Conservation (phyloP, 2,329 filamentous ascomycete genomes). For the Hymenoscyphus repandus region DNA sequence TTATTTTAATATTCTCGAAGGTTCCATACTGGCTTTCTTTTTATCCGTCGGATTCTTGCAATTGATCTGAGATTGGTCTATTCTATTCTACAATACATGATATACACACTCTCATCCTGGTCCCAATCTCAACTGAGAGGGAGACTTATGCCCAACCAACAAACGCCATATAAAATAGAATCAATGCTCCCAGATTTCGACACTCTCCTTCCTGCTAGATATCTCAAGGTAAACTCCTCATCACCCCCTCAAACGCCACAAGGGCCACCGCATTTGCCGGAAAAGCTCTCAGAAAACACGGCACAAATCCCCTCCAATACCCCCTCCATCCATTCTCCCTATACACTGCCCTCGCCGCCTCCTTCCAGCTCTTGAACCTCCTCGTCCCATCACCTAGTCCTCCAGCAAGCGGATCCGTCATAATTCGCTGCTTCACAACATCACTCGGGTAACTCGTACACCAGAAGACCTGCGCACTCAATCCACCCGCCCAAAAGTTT, state of each 20-base stretch:
- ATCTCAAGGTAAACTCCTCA: conserved; percentile 52
- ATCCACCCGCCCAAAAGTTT: conserved; percentile 95
- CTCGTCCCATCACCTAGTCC: conserved; percentile 60
- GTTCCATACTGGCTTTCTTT: no score
- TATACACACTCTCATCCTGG: no score
- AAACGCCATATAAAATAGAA: no score
- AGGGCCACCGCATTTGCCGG: conserved; percentile 93
- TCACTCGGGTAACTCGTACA: conserved; percentile 85
- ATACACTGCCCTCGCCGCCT: conserved; percentile 74
- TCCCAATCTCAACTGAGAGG: no score
- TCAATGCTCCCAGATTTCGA: no score
- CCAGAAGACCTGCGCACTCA: conserved; percentile 95
- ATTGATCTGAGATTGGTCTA: no score
- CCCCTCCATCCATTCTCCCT: conserved; percentile 70
- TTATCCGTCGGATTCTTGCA: no score
- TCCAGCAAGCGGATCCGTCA: conserved; percentile 86
- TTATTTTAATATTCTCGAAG: no score
- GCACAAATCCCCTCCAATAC: conserved; percentile 90
- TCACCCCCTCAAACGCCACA: conserved; percentile 87
- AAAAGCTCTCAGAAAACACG: conserved; percentile 90
- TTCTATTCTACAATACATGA: no score
- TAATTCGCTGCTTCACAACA: conserved; percentile 92
- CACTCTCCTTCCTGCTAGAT: no score
- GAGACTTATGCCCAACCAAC: no score
- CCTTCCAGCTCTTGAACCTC: conserved; percentile 69